Evolutionary conservation across 257 asterid species (phyloP), one percentile per base, ranked within the genome.

Genomic region (Thymus mandschuricus): DNA sequence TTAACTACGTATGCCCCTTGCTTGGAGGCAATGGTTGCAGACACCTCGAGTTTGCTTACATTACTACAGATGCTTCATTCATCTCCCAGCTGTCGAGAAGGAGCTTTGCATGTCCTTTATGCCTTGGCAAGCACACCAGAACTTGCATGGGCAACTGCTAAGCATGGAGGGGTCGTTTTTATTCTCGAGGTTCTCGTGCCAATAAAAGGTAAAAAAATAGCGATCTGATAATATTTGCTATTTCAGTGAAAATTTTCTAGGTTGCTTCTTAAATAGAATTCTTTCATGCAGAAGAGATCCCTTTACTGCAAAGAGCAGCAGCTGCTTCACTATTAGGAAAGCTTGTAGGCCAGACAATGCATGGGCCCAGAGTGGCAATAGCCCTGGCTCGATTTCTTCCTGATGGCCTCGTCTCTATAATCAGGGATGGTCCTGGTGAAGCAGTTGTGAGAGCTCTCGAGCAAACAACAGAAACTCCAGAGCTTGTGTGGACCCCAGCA

Each of bases 141-240:
- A 85, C 96, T 91, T 68, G 97, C 99, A 54, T 94, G 97, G 99
- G 91, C 97, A 69, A 96, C 96, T 68, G 99, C 99, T n/a, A 94
- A 91, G 84, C 97, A 91, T 77, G 99, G 99, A 60, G 99, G 99
- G 75, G 99, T 91, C 66, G 97, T 94, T 78, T 91, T 89, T 86
- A 94, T 94, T 75, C 97, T 94, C 29, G 97, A 94, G 77, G 89
- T 91, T 76, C 92, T 94, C 77, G 77, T 94, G 86, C 99, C 99
- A 76, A 71, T 85, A 72, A 86, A 89, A 88, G 96, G 97, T 94
- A 80, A 1, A 3, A 35, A 5, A 35, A 5, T 59, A 8, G 2
- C 46, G 46, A 71, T 72, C 73, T 63, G 8, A 66, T 59, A 51
- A 58, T 33, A 58, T 35, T 68, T n/a, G 66, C 12, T 41, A 35